phyloP scores from a whole-genome alignment of 2,329 filamentous ascomycete genomes.

The Aspergillus sp. region DNA sequence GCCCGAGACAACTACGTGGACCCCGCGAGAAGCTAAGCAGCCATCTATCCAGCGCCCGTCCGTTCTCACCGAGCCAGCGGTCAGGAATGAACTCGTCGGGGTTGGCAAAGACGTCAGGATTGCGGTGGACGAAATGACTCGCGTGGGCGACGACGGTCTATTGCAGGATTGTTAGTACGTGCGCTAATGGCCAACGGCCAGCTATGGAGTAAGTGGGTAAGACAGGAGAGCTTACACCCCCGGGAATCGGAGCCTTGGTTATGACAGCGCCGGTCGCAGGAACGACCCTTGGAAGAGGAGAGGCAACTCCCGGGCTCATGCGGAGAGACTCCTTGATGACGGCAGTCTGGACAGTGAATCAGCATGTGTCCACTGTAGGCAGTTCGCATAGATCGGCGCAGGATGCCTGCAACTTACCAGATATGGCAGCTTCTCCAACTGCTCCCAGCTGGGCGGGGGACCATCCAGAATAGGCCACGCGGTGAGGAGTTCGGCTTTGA shows the following conservation, averaged over 20 bases:
- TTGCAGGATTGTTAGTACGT: background rate
- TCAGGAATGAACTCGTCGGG: constrained; percentile 2
- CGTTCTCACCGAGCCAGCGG: constrained; percentile 9
- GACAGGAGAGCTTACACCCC: background rate
- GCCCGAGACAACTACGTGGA: constrained; percentile 5
- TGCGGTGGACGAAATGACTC: constrained; percentile 6
- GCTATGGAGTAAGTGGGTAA: background rate
- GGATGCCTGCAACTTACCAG: background rate
- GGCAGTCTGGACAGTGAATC: background rate
- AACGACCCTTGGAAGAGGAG: background rate
- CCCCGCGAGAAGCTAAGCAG: constrained; percentile 9
- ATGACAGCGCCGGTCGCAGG: constrained; percentile 1
- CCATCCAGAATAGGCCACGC: background rate
- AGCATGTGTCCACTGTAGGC: background rate
- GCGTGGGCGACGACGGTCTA: constrained; percentile 4
- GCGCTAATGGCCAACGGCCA: background rate
- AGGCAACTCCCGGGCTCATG: constrained; percentile 5
- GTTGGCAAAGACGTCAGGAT: background rate
- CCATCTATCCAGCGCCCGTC: background rate
- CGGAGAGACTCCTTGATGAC: constrained; percentile 7
- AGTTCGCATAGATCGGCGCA: background rate
- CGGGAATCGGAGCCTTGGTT: background rate
- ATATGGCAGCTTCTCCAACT: constrained; percentile 8
- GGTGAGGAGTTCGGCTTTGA: background rate
- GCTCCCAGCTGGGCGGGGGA: background rate